phyloP scores from a whole-genome alignment of 305 asterid species.

The Euphrasia arctica region DNA sequence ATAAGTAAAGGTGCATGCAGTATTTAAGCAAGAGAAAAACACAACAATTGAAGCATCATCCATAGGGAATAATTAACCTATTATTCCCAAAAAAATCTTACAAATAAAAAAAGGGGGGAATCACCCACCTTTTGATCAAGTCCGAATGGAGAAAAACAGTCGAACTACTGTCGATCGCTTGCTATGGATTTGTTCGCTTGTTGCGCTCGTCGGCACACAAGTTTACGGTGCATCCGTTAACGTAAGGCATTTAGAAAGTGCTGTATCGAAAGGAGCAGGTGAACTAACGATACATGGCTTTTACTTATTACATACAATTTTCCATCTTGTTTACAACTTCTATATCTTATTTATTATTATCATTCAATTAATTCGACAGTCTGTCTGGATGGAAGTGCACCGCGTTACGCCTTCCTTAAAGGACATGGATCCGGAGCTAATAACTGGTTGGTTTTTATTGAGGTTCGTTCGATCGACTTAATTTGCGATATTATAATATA shows the following conservation, averaged over 20 bases:
- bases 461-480: not conserved
- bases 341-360: no score
- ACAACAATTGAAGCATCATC: no score
- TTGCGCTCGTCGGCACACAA: not conserved
- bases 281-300: no score
- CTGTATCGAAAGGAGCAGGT: not conserved
- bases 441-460: not conserved
- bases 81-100: no score
- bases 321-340: not conserved
- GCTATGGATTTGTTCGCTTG: not conserved
- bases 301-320: no score
- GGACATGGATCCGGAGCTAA: not conserved
- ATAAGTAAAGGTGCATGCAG: no score
- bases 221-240: not conserved
- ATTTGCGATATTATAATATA: not conserved
- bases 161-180: not conserved
- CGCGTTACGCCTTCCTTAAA: not conserved
- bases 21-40: no score
- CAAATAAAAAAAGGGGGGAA: no score
- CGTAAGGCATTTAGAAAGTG: not conserved
- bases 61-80: no score
- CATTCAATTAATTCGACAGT: not conserved
- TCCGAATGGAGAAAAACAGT: not conserved
- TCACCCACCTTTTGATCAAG: no score
- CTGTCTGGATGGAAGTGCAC: not conserved